phyloP scores from a whole-genome alignment of 139 green algal species.

The Klebsormidium nitens region DNA sequence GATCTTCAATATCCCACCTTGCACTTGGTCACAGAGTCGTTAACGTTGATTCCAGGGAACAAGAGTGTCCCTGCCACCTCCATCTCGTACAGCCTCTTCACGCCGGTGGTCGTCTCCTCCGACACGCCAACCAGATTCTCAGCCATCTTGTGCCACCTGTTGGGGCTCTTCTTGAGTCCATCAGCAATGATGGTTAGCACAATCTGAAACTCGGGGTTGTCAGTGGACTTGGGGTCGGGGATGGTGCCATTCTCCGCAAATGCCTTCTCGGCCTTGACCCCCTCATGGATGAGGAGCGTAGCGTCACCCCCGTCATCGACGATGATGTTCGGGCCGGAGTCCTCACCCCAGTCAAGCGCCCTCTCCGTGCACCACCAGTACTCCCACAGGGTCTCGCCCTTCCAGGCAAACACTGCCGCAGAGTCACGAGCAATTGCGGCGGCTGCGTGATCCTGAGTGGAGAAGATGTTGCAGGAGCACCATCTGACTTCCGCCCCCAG shows the following conservation, averaged over 20 bases:
- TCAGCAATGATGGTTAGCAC: conserved; percentile 90
- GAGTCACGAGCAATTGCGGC: conserved; percentile 94
- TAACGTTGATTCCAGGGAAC: conserved; percentile 99
- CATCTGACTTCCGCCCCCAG: conserved; percentile 94
- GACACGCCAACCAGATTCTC: conserved; percentile 82
- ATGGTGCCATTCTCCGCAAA: conserved; percentile 86
- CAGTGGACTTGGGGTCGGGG: conserved; percentile 87
- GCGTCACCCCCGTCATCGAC: conserved; percentile 98
- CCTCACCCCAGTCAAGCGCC: conserved; percentile 82
- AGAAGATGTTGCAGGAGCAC: conserved; percentile 99
- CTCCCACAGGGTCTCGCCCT: conserved; percentile 99
- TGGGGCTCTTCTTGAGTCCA: conserved; percentile 58
- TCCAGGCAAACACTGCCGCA: conserved; percentile 96
- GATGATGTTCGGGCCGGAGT: conserved; percentile 85
- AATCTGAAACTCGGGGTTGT: conserved; percentile 98
- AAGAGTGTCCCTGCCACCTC: conserved; percentile 74
- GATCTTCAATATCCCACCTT: conserved; percentile 64
- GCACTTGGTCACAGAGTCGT: conserved; percentile 99
- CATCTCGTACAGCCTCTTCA: conserved; percentile 99
- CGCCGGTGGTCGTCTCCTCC: conserved; percentile 99
- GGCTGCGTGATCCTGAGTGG: conserved; percentile 95
- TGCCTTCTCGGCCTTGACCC: conserved; percentile 88
- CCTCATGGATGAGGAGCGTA: conserved; percentile 96
- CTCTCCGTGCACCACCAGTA: conserved; percentile 99
- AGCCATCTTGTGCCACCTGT: conserved; percentile 74